These are phyloP conservation scores for Chytriomyces sp. DNA, from an alignment of 192 early-diverging fungal genomes.

Conservation along the genomic window DNA sequence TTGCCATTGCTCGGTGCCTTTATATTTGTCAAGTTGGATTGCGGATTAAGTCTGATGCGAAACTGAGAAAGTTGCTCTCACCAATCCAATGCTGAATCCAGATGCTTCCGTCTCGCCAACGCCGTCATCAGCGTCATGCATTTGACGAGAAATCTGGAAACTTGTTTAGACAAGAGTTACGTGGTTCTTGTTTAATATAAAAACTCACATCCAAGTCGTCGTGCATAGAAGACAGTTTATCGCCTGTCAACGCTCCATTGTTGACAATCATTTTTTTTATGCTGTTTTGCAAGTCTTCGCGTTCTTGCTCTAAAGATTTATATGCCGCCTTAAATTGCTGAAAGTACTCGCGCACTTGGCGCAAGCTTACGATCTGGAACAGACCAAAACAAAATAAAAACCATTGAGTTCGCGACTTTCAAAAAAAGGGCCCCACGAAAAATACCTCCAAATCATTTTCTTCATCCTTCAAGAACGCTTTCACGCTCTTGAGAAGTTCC, in stretches of 20 bases:
- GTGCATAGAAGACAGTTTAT: neutral
- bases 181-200: neutral
- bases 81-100: conserved; percentile 66
- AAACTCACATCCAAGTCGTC: neutral
- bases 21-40: neutral
- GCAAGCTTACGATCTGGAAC: conserved; percentile 55
- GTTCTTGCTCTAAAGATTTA: conserved; percentile 54
- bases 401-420: neutral
- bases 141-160: neutral
- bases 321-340: conserved; percentile 56
- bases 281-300: conserved; percentile 36
- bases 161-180: neutral
- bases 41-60: neutral
- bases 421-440: neutral
- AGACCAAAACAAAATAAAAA: neutral
- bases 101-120: conserved; percentile 64
- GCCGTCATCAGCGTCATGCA: conserved; percentile 54
- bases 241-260: conserved; percentile 2
- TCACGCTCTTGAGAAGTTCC: conserved; percentile 56
- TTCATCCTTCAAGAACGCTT: conserved; percentile 58
- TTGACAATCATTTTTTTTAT: conserved; percentile 23
- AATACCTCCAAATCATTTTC: conserved; percentile 59
- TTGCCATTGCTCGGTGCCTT: conserved; percentile 37
- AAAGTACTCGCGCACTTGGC: conserved; percentile 62
- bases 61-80: conserved; percentile 27